Evolutionary conservation across 169 alveolate genomes (phyloP).

Genomic region (Amoebophrya sp.): DNA sequence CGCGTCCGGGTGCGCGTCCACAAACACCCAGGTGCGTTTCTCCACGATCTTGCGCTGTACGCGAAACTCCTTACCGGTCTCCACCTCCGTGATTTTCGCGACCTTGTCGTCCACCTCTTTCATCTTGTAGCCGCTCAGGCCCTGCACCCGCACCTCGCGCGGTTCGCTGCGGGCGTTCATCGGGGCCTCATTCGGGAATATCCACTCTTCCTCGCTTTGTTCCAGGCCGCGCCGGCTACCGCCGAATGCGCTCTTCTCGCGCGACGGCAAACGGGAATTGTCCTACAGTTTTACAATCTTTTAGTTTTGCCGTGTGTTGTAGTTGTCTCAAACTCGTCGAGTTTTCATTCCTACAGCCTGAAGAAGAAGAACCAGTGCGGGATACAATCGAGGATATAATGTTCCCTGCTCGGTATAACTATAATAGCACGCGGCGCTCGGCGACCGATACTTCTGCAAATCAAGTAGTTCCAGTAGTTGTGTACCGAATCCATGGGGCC

Average conservation of each 20-base stretch:
- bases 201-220: background rate
- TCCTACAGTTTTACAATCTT: too few species aligned
- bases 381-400: too few species aligned
- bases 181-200: background rate
- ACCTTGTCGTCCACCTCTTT: constrained; percentile 5
- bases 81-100: background rate
- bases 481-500: background rate
- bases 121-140: background rate
- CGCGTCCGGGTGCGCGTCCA: background rate
- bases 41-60: background rate
- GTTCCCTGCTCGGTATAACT: background rate
- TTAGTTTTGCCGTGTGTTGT: too few species aligned
- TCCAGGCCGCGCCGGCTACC: background rate
- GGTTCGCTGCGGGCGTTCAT: background rate
- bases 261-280: background rate
- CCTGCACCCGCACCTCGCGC: background rate
- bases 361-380: too few species aligned
- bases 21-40: background rate
- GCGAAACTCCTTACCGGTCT: background rate
- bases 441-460: too few species aligned
- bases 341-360: too few species aligned
- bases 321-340: too few species aligned
- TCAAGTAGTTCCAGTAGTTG: too few species aligned
- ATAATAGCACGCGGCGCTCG: too few species aligned
- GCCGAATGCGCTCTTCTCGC: background rate